These are phyloP conservation scores for Tetrapisispora pingtungensis DNA, from an alignment of 805 yeast genomes.

Conservation along the genomic window DNA sequence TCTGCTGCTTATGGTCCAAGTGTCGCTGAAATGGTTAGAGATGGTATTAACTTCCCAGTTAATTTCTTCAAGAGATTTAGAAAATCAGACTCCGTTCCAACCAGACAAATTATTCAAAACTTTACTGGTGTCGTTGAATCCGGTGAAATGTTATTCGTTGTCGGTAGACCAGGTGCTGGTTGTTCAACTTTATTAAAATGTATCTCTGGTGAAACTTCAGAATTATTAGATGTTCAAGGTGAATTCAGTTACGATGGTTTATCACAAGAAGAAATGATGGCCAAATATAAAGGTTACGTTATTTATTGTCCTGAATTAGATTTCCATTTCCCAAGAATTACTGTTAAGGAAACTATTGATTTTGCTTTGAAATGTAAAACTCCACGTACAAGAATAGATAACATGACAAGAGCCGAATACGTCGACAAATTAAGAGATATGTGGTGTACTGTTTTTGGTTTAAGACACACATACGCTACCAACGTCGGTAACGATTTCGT, in stretches of 20 bases:
- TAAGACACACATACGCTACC: constrained; percentile 48
- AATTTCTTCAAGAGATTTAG: constrained; percentile 15
- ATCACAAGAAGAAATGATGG: constrained; percentile 38
- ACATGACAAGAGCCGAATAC: constrained; percentile 38
- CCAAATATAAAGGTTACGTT: constrained; percentile 37
- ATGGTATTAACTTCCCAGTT: constrained; percentile 23
- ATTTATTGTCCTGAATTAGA: constrained; percentile 45
- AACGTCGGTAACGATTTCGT: constrained; percentile 59
- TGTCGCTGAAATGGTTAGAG: constrained; percentile 35
- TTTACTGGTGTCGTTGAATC: constrained; percentile 36
- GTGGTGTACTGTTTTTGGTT: constrained; percentile 42
- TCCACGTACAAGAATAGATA: constrained; percentile 37
- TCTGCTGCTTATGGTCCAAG: constrained; percentile 44
- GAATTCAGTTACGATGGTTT: constrained; percentile 41
- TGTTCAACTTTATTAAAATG: constrained; percentile 46
- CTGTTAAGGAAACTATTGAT: constrained; percentile 41
- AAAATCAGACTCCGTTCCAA: constrained; percentile 26
- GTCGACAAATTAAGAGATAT: constrained; percentile 42
- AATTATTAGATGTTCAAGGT: constrained; percentile 31
- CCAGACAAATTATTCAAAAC: constrained; percentile 33
- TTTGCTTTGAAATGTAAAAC: constrained; percentile 42
- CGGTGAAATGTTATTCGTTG: constrained; percentile 45
- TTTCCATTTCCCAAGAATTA: constrained; percentile 41
- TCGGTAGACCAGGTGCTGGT: constrained; percentile 57
- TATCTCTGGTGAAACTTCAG: constrained; percentile 37